These are phyloP conservation scores for Urtica urens DNA, from an alignment of 306 rosid genomes.

Conservation along the genomic window DNA sequence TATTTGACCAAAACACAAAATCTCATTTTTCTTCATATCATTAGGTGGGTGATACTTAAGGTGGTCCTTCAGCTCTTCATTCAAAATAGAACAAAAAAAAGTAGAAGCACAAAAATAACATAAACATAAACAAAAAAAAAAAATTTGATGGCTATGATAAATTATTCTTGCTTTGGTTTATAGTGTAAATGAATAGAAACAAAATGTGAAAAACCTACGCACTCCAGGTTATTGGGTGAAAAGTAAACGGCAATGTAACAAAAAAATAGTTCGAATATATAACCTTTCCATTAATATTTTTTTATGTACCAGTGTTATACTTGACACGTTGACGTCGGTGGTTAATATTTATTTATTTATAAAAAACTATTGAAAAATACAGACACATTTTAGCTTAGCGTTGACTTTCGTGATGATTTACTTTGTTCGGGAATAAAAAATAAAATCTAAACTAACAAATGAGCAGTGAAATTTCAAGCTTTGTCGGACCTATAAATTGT, in stretches of 20 bases:
- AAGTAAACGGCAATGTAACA: no score
- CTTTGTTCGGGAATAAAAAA: background rate
- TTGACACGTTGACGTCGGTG: no score
- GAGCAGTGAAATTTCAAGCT: constrained; percentile 2
- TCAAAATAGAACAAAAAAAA: background rate
- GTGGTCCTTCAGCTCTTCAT: background rate
- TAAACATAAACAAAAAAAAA: background rate
- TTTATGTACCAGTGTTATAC: no score
- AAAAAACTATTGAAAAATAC: no score
- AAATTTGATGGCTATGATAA: background rate
- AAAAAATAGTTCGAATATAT: no score
- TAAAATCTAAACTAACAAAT: background rate
- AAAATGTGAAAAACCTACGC: constrained; percentile 1
- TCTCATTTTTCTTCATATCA: no score
- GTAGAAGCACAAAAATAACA: background rate
- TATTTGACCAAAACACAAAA: no score
- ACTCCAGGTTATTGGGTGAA: no score
- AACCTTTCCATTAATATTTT: no score
- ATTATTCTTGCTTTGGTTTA: background rate
- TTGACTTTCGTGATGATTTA: constrained; percentile 10
- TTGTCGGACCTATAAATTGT: background rate
- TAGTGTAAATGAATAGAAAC: constrained; percentile 2
- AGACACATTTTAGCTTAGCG: background rate
- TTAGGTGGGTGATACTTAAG: constrained; percentile 3
- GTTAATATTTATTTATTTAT: no score